Evolutionary conservation across 208 protist genomes (phyloP), one percentile per base, ranked within the genome.

Genomic region (Wallacemonas sp.): DNA sequence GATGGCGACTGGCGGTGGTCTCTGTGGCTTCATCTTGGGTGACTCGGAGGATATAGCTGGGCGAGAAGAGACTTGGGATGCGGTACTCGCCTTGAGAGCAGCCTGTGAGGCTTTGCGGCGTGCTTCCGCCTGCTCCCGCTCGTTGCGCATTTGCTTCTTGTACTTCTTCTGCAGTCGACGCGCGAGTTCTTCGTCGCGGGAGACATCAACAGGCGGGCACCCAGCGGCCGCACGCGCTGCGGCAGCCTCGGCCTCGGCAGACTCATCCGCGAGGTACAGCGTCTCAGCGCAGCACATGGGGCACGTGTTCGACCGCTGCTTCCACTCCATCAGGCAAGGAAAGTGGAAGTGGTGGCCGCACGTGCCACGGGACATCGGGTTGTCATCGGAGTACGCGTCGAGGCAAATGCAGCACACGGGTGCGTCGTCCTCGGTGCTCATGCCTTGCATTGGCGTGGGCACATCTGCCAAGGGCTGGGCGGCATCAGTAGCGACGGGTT

Each of bases 321-420:
- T 92, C 86, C 86, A 92, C 52, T 70, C 56, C 71, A 90, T 78
- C 29, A 92, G 62, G 57, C 86, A 92, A 12, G 82, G 73, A 0
- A 89, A 54, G 61, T 92, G 86, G 54, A 92, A 92, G 57, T 87
- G 83, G 44, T 92, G 86, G 16, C 61, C 68, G 67, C 86, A 92
- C 17, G 65, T 54, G 36, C 83, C 83, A 16, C 68, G 60, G 23
- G 79, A 78, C 68, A 74, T 80, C 11, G 86, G 86, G 66, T 92
- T 92, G 26, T 90, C 83, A 0, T 12, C 39, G 16, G 47, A 74
- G 83, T 92, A 92, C 57, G 46, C 49, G 58, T 92, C 86, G 19
- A 92, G 64, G 58, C 86, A 92, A 63, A 92, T 92, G 76, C 82
- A 89, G 75, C 86, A 92, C 14, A 30, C 27, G 16, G 32, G 52